Percentiles rank a stretch among this genome's conserved stretches.
Evolutionary conservation across 129 eudicot species (phyloP).

Genomic region (Saussurea involucrata): DNA sequence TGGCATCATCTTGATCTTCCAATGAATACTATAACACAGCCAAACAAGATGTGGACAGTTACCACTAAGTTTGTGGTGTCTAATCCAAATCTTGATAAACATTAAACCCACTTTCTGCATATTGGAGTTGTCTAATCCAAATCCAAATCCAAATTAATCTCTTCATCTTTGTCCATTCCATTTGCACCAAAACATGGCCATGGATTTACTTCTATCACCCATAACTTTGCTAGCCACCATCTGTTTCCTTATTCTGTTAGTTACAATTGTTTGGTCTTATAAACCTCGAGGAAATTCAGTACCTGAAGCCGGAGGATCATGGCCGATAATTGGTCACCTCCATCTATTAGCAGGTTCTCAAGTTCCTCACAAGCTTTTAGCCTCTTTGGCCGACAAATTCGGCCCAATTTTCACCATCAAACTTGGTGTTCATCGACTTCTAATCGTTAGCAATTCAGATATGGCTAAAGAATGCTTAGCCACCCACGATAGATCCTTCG

Average conservation of each 20-base stretch:
- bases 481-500: conserved; percentile 23
- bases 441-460: conserved; percentile 3
- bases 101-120: background rate
- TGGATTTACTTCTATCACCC: background rate
- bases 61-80: background rate
- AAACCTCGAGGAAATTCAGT: background rate
- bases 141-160: no score
- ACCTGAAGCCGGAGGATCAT: conserved; percentile 30
- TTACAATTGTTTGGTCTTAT: background rate
- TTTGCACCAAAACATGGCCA: background rate
- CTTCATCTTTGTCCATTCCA: background rate
- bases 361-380: conserved; percentile 19
- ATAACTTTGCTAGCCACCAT: background rate
- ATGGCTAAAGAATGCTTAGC: conserved; percentile 25
- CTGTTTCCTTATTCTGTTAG: background rate
- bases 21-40: no score
- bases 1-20: background rate
- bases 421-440: conserved; percentile 10
- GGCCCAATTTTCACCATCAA: conserved; percentile 29
- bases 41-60: background rate
- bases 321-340: conserved; percentile 35
- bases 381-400: conserved; percentile 32
- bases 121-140: no score
- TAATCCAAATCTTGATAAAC: background rate
- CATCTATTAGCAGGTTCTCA: conserved; percentile 20